Evolutionary conservation across 1,284 basidiomycete species (phyloP).

Genomic region (Cryptococcus deneoformans): DNA sequence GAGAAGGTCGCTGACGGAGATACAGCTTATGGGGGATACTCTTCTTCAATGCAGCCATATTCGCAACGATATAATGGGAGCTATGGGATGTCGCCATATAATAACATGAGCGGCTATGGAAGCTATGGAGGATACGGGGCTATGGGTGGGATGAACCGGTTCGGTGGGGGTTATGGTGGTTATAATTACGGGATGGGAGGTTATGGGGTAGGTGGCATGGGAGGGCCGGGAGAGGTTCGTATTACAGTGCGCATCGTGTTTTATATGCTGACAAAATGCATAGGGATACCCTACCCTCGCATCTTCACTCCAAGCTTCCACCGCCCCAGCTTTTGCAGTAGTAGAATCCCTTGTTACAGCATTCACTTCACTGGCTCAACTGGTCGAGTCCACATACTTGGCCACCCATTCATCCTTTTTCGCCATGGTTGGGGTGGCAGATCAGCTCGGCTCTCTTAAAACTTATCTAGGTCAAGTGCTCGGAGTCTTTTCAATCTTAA

Average conservation of each 20-base stretch:
- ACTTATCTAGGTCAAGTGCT: constrained; percentile 92
- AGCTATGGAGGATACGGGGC: constrained; percentile 4
- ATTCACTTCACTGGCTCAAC: constrained; percentile 93
- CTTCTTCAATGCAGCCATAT: constrained; percentile 7
- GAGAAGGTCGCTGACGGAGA: not conserved
- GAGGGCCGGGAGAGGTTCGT: constrained; percentile 52
- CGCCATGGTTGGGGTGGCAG: constrained; percentile 96
- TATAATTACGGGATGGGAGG: constrained; percentile 51
- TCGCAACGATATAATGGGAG: not conserved
- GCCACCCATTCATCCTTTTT: constrained; percentile 98
- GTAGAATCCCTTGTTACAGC: constrained; percentile 94
- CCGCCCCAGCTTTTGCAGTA: constrained; percentile 88
- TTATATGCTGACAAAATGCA: not conserved
- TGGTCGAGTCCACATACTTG: constrained; percentile 98
- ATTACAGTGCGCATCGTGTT: not conserved
- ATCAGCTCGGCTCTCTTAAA: constrained; percentile 88
- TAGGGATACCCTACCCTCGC: constrained; percentile 63
- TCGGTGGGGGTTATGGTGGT: constrained; percentile 16
- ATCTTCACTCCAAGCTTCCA: constrained; percentile 82
- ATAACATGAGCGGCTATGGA: constrained; percentile 9
- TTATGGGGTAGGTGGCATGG: constrained; percentile 55
- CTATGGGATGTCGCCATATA: constrained; percentile 14
- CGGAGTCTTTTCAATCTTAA: constrained; percentile 82
- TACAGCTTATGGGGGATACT: not conserved
- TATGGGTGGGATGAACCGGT: constrained; percentile 10